Percentiles rank a stretch among this genome's conserved stretches.
These are phyloP conservation scores for Spathaspora sp. DNA, from an alignment of 805 yeast genomes.

Conservation along the genomic window DNA sequence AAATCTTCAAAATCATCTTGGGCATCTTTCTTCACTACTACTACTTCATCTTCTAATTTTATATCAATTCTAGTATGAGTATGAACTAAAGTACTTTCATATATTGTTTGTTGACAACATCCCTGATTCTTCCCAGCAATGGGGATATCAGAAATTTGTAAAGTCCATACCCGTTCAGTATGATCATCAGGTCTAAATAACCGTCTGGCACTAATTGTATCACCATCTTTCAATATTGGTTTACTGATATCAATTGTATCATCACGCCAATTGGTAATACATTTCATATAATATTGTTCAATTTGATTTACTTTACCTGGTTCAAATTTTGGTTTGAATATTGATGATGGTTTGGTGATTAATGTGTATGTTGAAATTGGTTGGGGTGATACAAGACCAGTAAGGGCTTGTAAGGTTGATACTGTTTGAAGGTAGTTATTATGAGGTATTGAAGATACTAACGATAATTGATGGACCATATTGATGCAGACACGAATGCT, in stretches of 20 bases:
- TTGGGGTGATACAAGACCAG: conserved; percentile 46
- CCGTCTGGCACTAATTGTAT: conserved; percentile 17
- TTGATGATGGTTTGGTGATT: conserved; percentile 46
- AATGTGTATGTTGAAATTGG: conserved; percentile 46
- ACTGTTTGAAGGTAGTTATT: conserved; percentile 38
- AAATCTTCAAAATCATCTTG: conserved; percentile 5
- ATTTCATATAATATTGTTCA: conserved; percentile 50
- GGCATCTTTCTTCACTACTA: conserved; percentile 5
- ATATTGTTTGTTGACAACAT: conserved; percentile 59
- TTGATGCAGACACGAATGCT: too few species aligned
- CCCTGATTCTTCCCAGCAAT: conserved; percentile 65
- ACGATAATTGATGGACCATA: conserved; percentile 55
- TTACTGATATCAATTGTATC: conserved; percentile 21
- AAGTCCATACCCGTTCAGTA: conserved; percentile 47
- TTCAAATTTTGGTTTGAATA: conserved; percentile 50
- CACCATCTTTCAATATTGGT: conserved; percentile 20
- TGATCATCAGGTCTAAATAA: conserved; percentile 19
- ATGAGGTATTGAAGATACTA: conserved; percentile 44
- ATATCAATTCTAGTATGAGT: conserved; percentile 37
- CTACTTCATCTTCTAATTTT: conserved; percentile 2
- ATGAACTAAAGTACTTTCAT: conserved; percentile 54
- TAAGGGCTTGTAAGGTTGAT: conserved; percentile 48
- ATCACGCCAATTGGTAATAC: conserved; percentile 47
- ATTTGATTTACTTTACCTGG: conserved; percentile 57
- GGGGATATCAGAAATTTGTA: conserved; percentile 70